A percentile compares a stretch with the other conserved stretches of the same genome.
Evolutionary conservation across 305 asterid species (phyloP).

Genomic region (Rubia peregrina): DNA sequence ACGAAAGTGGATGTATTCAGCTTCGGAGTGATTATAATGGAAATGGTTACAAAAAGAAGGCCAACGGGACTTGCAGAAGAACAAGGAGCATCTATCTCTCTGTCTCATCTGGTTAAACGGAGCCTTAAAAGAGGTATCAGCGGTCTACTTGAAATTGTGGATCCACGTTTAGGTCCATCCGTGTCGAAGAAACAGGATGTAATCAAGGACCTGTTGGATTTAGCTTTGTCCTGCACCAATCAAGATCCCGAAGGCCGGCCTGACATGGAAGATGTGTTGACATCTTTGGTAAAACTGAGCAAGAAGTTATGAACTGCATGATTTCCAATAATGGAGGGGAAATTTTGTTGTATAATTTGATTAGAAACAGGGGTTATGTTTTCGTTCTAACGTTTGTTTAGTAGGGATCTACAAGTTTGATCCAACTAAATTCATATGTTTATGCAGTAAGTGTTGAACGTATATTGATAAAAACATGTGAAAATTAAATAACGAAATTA

Average conservation of each 20-base stretch:
- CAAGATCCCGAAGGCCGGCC: conserved; percentile 60
- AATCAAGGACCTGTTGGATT: conserved; percentile 43
- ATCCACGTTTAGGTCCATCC: conserved; percentile 39
- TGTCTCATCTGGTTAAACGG: conserved; percentile 50
- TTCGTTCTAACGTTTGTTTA: too few species aligned
- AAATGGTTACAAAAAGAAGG: conserved; percentile 57
- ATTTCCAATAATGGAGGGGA: background rate
- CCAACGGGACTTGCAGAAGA: conserved; percentile 64
- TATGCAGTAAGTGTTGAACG: too few species aligned
- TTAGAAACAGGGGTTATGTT: too few species aligned
- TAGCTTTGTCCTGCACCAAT: conserved; percentile 63
- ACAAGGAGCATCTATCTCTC: conserved; percentile 48
- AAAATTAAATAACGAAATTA: too few species aligned
- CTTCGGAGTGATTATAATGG: conserved; percentile 71
- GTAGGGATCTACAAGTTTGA: too few species aligned
- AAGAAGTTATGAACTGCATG: conserved; percentile 18
- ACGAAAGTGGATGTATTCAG: conserved; percentile 80
- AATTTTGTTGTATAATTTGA: too few species aligned
- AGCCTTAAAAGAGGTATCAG: conserved; percentile 36
- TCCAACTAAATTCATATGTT: too few species aligned
- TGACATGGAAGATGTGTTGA: conserved; percentile 53
- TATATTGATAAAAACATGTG: too few species aligned
- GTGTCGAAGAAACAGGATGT: conserved; percentile 36
- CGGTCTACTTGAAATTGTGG: conserved; percentile 35
- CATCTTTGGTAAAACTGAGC: conserved; percentile 47